A percentile compares a stretch with the other conserved stretches of the same genome.
Evolutionary conservation across 495 filamentous ascomycete species (phyloP).

Genomic region (Clohesyomyces aquaticus): DNA sequence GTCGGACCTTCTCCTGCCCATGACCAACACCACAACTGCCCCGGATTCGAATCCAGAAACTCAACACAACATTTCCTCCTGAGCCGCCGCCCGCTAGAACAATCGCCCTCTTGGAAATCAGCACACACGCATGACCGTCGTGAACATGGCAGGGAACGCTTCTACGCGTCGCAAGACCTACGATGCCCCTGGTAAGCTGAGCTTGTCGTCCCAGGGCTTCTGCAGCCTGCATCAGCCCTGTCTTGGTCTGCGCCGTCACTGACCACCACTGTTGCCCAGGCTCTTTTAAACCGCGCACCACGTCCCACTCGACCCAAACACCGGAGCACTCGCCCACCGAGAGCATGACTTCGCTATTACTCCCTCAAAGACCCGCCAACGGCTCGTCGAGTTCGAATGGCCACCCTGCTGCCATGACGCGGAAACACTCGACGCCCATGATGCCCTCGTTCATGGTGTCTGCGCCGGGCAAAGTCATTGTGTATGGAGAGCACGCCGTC

Average conservation of each 20-base stretch:
- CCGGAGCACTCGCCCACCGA: constrained; percentile 31
- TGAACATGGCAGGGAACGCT: background rate
- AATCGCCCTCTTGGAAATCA: too few species aligned
- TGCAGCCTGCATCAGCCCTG: background rate
- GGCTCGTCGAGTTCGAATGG: background rate
- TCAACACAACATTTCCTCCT: background rate
- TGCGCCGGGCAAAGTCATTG: constrained; percentile 95
- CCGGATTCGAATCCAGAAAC: background rate
- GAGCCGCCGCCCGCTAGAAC: background rate
- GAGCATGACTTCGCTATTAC: constrained; percentile 27
- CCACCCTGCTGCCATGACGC: constrained; percentile 2
- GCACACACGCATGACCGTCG: too few species aligned
- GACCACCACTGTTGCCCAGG: constrained; percentile 5
- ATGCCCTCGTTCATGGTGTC: constrained; percentile 96
- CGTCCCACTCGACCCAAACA: constrained; percentile 30
- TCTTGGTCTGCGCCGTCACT: too few species aligned
- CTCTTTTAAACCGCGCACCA: constrained; percentile 21
- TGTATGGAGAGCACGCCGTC: constrained; percentile 95
- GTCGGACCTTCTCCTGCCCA: background rate
- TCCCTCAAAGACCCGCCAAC: background rate
- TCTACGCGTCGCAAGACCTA: background rate
- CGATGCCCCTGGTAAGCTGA: background rate
- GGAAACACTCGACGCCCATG: constrained; percentile 49
- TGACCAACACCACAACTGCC: background rate
- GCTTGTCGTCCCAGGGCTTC: background rate